Evolutionary conservation across 495 filamentous ascomycete genomes (phyloP).

Genomic region (Podospora sp.): DNA sequence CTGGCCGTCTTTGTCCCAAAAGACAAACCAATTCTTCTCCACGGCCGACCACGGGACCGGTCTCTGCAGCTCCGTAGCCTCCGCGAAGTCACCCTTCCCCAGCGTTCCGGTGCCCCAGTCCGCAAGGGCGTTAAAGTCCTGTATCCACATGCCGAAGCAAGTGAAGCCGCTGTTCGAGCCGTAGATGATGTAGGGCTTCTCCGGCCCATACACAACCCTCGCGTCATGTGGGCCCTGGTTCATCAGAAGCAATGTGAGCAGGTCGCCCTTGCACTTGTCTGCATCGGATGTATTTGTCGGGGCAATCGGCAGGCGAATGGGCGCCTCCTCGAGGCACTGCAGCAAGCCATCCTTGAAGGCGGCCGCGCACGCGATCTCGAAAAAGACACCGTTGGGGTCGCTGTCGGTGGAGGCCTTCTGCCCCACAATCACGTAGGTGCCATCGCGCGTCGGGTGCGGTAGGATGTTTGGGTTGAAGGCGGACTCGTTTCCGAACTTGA

Average conservation of each 20-base stretch:
- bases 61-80: slow-evolving; percentile 50
- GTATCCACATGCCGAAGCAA: slow-evolving; percentile 57
- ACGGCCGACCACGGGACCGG: slow-evolving; percentile 40
- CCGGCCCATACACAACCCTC: slow-evolving; percentile 55
- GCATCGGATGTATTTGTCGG: slow-evolving; percentile 32
- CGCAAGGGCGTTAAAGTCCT: slow-evolving; percentile 52
- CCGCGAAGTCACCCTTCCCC: slow-evolving; percentile 34
- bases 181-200: slow-evolving; percentile 47
- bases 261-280: slow-evolving; percentile 46
- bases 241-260: slow-evolving; percentile 37
- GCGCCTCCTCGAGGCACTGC: slow-evolving; percentile 40
- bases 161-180: slow-evolving; percentile 53
- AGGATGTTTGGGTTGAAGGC: slow-evolving; percentile 58
- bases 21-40: slow-evolving; percentile 62
- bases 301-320: slow-evolving; percentile 44
- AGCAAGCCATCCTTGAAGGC: slow-evolving; percentile 40
- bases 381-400: slow-evolving; percentile 29
- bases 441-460: slow-evolving; percentile 47
- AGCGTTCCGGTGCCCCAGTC: slow-evolving; percentile 40
- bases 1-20: slow-evolving; percentile 51
- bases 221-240: slow-evolving; percentile 56
- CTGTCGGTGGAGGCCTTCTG: slow-evolving; percentile 33
- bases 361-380: slow-evolving; percentile 52
- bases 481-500: slow-evolving; percentile 42
- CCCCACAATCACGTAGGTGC: slow-evolving; percentile 52